Conservation (phyloP, 1,284 basidiomycete genomes). For the Cutaneotrichosporon daszewskae region DNA sequence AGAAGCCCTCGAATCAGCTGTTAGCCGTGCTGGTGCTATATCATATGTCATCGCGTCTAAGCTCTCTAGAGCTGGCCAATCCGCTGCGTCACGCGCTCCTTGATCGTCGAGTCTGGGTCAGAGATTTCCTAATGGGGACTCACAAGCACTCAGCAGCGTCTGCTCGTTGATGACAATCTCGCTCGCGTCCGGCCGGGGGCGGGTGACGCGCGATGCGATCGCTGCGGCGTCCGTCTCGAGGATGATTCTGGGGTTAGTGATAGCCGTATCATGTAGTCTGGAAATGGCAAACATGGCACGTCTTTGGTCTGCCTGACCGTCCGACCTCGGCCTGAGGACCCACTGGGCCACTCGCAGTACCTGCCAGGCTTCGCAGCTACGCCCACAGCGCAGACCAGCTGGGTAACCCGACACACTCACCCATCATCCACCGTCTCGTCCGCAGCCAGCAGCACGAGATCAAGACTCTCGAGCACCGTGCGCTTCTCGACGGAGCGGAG, state of each 20-base stretch:
- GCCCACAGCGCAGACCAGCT: too few relatives aligned
- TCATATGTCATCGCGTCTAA: too few relatives aligned
- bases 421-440: conserved; percentile 98
- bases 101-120: conserved; percentile 66
- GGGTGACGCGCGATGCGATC: conserved; percentile 88
- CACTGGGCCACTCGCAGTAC: too few relatives aligned
- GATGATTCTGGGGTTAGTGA: conserved; percentile 65
- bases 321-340: too few relatives aligned
- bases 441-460: conserved; percentile 83
- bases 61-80: conserved; percentile 57
- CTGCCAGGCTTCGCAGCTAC: too few relatives aligned
- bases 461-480: conserved; percentile 88
- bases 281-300: too few relatives aligned
- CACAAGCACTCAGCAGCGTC: conserved; percentile 77
- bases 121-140: conserved; percentile 14
- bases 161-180: conserved; percentile 99
- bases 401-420: too few relatives aligned
- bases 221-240: conserved; percentile 94
- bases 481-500: conserved; percentile 92
- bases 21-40: too few relatives aligned
- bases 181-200: conserved; percentile 85
- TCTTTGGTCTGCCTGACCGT: too few relatives aligned
- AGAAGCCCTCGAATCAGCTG: too few relatives aligned
- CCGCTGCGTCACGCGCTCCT: conserved; percentile 66
- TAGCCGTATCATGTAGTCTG: too few relatives aligned